Conservation (phyloP, 108 stramenopile species). For the Conticribra weissflogii region DNA sequence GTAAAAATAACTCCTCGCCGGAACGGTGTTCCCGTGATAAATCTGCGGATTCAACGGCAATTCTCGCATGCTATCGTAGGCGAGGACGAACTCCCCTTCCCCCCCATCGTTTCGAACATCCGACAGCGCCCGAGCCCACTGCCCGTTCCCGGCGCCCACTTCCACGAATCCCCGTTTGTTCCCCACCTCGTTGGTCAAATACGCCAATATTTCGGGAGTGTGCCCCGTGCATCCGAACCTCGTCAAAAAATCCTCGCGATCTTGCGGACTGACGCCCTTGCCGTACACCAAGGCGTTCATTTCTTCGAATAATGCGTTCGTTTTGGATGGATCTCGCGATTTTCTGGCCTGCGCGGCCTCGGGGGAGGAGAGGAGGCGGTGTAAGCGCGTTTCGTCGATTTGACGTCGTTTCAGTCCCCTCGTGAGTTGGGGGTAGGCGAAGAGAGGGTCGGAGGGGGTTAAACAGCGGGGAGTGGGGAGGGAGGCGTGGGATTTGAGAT, state of each 20-base stretch:
- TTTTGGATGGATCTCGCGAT: conserved; percentile 42
- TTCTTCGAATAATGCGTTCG: conserved; percentile 36
- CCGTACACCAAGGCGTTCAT: conserved; percentile 71
- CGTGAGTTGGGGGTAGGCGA: conserved; percentile 50
- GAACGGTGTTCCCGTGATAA: conserved; percentile 71
- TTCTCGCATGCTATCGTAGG: conserved; percentile 70
- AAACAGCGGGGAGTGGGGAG: conserved; percentile 56
- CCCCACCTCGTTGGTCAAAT: conserved; percentile 41
- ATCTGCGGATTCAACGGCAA: conserved; percentile 71
- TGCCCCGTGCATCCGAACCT: conserved; percentile 80
- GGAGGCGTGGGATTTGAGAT: conserved; percentile 27
- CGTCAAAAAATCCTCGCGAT: conserved; percentile 76
- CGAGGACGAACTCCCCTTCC: conserved; percentile 67
- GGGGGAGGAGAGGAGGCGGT: conserved; percentile 42
- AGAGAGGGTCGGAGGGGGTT: conserved; percentile 51
- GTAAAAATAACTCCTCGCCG: conserved; percentile 75
- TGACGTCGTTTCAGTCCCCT: conserved; percentile 50
- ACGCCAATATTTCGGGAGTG: conserved; percentile 60
- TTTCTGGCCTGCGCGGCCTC: conserved; percentile 34
- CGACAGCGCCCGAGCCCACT: conserved; percentile 72
- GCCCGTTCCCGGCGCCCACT: conserved; percentile 86
- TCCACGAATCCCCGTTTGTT: conserved; percentile 73
- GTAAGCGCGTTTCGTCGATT: conserved; percentile 55
- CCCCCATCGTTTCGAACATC: conserved; percentile 27
- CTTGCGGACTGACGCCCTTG: conserved; percentile 66